Conservation (phyloP, 495 filamentous ascomycete genomes). For the Chaetomidium leptoderma region DNA sequence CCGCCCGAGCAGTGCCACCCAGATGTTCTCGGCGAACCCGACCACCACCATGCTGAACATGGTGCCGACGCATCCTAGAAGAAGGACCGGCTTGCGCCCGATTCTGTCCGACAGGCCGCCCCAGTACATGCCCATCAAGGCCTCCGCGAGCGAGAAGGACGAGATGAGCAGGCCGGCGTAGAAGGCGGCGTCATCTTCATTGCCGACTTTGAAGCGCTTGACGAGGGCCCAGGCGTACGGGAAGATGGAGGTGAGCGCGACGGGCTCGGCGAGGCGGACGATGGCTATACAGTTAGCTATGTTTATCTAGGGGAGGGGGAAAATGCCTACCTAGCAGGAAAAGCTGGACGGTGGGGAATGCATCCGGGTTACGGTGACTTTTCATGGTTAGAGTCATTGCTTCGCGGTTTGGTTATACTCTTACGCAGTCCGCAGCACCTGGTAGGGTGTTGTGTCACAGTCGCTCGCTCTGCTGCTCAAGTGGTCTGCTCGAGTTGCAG, state of each 20-base stretch:
- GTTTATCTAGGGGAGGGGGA: neutral
- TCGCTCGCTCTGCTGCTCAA: neutral
- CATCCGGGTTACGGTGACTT: conserved; percentile 50
- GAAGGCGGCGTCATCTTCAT: conserved; percentile 68
- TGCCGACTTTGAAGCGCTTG: conserved; percentile 64
- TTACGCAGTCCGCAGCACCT: conserved; percentile 23
- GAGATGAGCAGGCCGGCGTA: conserved; percentile 82
- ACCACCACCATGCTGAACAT: conserved; percentile 75
- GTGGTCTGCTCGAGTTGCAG: neutral
- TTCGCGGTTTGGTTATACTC: conserved; percentile 23
- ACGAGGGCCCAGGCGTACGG: conserved; percentile 85
- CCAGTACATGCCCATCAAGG: conserved; percentile 80
- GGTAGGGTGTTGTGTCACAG: neutral
- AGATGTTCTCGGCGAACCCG: conserved; percentile 76
- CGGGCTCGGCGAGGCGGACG: conserved; percentile 77
- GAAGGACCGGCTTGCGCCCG: conserved; percentile 77
- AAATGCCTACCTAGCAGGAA: conserved; percentile 61
- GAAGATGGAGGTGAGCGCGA: conserved; percentile 82
- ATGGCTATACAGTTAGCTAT: conserved; percentile 29
- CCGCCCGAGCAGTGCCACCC: conserved; percentile 69
- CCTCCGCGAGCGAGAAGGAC: conserved; percentile 76
- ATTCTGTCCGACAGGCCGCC: conserved; percentile 74
- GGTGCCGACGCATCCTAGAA: conserved; percentile 75
- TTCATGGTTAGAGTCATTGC: conserved; percentile 44
- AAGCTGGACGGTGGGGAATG: conserved; percentile 73